phyloP scores from a whole-genome alignment of 805 yeast genomes.

The Tetrapisispora taiwanensis region DNA sequence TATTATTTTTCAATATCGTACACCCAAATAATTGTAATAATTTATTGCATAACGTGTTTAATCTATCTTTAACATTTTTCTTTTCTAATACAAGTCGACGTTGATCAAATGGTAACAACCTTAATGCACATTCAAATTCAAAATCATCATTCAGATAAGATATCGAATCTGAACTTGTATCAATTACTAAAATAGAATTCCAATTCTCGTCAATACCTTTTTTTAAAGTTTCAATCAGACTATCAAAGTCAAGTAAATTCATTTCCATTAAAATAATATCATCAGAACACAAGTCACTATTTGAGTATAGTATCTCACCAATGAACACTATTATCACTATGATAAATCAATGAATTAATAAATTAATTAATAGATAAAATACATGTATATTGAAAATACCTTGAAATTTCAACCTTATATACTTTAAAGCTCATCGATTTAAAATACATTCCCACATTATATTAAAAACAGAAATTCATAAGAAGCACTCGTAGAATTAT shows the following conservation, averaged over 20 bases:
- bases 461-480: too few relatives aligned
- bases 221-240: not conserved
- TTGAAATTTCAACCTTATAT: too few relatives aligned
- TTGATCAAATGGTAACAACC: conserved; percentile 35
- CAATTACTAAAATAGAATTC: not conserved
- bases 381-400: too few relatives aligned
- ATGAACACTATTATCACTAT: too few relatives aligned
- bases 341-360: too few relatives aligned
- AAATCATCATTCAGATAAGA: conserved; percentile 17
- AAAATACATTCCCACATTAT: too few relatives aligned
- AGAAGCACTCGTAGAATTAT: too few relatives aligned
- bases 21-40: conserved; percentile 39
- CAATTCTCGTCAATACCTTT: not conserved
- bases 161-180: not conserved
- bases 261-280: too few relatives aligned
- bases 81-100: conserved; percentile 36
- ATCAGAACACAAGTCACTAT: too few relatives aligned
- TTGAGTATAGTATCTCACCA: too few relatives aligned
- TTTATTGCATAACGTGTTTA: conserved; percentile 35
- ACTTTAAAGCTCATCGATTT: too few relatives aligned
- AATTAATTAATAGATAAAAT: too few relatives aligned
- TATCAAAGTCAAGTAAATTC: not conserved
- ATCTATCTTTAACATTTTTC: conserved; percentile 29
- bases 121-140: conserved; percentile 40
- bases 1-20: conserved; percentile 8